A percentile compares a stretch with the other conserved stretches of the same genome.
phyloP scores from a whole-genome alignment of 129 eudicot species.

The Solidago caesia region DNA sequence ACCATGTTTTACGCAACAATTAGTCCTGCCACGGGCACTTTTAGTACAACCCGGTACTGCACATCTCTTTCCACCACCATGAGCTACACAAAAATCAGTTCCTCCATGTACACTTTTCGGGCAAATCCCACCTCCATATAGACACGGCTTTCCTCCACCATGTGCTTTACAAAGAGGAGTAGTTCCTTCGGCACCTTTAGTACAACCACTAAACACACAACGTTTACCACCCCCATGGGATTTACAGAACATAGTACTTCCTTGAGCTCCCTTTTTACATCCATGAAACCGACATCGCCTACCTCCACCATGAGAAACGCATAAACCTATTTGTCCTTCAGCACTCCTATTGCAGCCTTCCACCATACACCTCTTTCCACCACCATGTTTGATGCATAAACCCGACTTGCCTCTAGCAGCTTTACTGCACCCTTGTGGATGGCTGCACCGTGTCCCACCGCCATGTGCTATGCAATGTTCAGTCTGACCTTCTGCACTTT shows the following conservation, averaged over 20 bases:
- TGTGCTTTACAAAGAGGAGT: slow-evolving; percentile 78
- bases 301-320: slow-evolving; percentile 93
- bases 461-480: slow-evolving; percentile 76
- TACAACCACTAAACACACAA: slow-evolving; percentile 72
- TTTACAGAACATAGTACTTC: slow-evolving; percentile 74
- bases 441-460: slow-evolving; percentile 67
- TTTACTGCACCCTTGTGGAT: slow-evolving; percentile 58
- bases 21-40: slow-evolving; percentile 86
- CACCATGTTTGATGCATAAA: slow-evolving; percentile 83
- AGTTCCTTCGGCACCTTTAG: slow-evolving; percentile 87
- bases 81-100: slow-evolving; percentile 76
- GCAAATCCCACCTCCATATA: slow-evolving; percentile 79
- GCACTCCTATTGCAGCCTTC: slow-evolving; percentile 77
- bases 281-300: slow-evolving; percentile 68
- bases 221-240: slow-evolving; percentile 91
- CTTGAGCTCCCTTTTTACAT: slow-evolving; percentile 83
- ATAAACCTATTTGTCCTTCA: slow-evolving; percentile 67
- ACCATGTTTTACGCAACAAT: slow-evolving; percentile 76
- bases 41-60: slow-evolving; percentile 64
- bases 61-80: slow-evolving; percentile 89
- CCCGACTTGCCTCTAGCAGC: slow-evolving; percentile 83
- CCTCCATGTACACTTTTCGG: slow-evolving; percentile 92
- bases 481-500: slow-evolving; percentile 44
- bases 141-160: slow-evolving; percentile 82
- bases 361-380: slow-evolving; percentile 77